Evolutionary conservation across 2,329 filamentous ascomycete genomes (phyloP), one percentile per base, ranked within the genome.

Genomic region (Escovopsis weberi): DNA sequence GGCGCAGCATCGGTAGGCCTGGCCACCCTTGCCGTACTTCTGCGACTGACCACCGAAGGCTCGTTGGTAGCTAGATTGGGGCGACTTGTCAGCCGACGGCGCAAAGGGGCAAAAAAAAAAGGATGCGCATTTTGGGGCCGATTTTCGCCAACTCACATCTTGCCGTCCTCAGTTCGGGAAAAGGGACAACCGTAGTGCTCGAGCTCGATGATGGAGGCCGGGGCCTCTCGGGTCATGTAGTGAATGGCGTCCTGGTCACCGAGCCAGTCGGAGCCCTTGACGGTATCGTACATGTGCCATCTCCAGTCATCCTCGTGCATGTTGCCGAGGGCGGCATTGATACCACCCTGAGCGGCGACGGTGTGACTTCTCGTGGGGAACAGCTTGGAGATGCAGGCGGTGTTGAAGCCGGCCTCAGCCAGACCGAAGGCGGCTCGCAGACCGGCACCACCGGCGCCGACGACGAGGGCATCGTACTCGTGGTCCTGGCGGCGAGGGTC

Each of bases 281-380:
- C 88, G 37, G 88, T 95, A 65, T 95, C 88, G 72, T 95, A 95
- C 88, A 95, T 95, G 69, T 95, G 88, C 88, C 88, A 95, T 72
- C 87, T 80, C 88, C 88, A 95, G 69, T 95, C 87, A 59, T 95
- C 88, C 71, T 89, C 78, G 74, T 94, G 87, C 88, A 95, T 95
- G 70, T 94, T 94, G 59, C 85, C 85, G 44, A 91, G 73, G 41
- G 85, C 85, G 44, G 85, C 85, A 63, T 91, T 91, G 72, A 91
- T 89, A 58, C 85, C 85, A 60, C 85, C 85, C 64, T 82, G 78
- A 35, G 78, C 78, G 45, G 85, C 85, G 55, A 91, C 85, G 8
- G 85, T 91, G 66, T 91, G 85, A 62, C 75, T 82, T 72, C 85
- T 74, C 41, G 85, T 91, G 40, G 85, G 85, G 70, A 89, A 89